Evolutionary conservation across 768 basidiomycete species (phyloP).

Genomic region (Termitomyces sp.): DNA sequence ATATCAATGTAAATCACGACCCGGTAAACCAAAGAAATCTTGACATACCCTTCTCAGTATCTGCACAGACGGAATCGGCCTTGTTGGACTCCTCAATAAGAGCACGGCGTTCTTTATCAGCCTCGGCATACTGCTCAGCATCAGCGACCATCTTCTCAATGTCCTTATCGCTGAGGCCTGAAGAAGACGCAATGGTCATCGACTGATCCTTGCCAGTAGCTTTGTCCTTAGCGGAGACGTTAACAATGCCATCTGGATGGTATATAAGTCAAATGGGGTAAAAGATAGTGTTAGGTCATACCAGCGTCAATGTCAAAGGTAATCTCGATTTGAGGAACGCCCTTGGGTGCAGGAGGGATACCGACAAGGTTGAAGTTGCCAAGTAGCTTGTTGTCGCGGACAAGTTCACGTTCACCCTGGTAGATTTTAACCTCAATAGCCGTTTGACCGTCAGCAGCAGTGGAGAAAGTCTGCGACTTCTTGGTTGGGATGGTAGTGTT

Average conservation of each 20-base stretch:
- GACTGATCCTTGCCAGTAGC: constrained; percentile 88
- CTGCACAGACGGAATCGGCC: constrained; percentile 88
- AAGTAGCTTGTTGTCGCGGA: constrained; percentile 96
- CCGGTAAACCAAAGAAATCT: not conserved
- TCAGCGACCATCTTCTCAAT: constrained; percentile 97
- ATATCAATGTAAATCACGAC: not conserved
- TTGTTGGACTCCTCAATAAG: constrained; percentile 97
- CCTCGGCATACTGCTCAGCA: constrained; percentile 89
- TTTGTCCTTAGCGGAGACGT: constrained; percentile 95
- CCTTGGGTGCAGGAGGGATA: constrained; percentile 83
- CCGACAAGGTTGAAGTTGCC: constrained; percentile 99
- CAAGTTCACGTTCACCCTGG: constrained; percentile 99
- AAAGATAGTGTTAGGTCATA: constrained; percentile 22
- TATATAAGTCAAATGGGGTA: constrained; percentile 4
- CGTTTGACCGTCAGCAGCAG: constrained; percentile 98
- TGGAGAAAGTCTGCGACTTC: constrained; percentile 99
- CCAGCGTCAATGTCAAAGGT: constrained; percentile 97
- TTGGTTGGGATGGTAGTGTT: constrained; percentile 99
- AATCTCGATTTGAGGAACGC: constrained; percentile 82
- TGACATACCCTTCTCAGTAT: constrained; percentile 87
- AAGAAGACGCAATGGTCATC: constrained; percentile 97
- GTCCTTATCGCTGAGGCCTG: constrained; percentile 92
- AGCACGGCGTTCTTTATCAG: constrained; percentile 80
- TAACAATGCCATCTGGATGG: constrained; percentile 82
- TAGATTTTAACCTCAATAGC: constrained; percentile 99